Conservation (phyloP, 2,329 filamentous ascomycete genomes). For the Monascus ruber region DNA sequence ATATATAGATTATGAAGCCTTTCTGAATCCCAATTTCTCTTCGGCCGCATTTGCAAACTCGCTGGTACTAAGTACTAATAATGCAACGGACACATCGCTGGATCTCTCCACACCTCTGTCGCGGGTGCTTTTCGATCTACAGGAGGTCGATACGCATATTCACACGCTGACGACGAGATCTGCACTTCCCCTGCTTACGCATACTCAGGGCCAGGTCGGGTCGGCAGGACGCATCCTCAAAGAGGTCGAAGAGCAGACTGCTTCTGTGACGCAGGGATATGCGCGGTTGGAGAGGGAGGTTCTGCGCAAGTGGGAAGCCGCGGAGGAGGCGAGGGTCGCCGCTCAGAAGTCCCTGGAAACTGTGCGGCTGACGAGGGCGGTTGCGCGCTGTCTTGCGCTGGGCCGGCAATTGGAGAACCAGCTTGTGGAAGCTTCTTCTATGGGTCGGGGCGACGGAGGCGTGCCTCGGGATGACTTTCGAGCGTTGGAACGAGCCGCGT, state of each 20-base stretch:
- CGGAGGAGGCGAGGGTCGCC: conserved; percentile 68
- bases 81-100: conserved; percentile 75
- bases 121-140: conserved; percentile 86
- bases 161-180: conserved; percentile 77
- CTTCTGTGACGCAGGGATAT: conserved; percentile 73
- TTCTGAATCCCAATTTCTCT: conserved; percentile 73
- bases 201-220: conserved; percentile 64
- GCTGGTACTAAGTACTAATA: conserved; percentile 82
- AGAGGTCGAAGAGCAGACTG: conserved; percentile 69
- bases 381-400: conserved; percentile 67
- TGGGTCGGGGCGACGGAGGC: conserved; percentile 1
- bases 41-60: conserved; percentile 75
- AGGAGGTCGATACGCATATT: conserved; percentile 94
- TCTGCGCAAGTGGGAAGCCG: conserved; percentile 69
- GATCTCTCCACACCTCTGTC: conserved; percentile 92
- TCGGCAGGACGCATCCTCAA: conserved; percentile 61
- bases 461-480: conserved; percentile 53
- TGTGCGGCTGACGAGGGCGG: conserved; percentile 61
- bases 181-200: conserved; percentile 65
- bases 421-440: conserved; percentile 52
- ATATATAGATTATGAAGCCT: conserved; percentile 93
- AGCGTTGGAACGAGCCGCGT: conserved; percentile 68
- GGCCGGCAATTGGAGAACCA: conserved; percentile 82
- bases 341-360: conserved; percentile 72
- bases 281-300: conserved; percentile 78